Conservation (phyloP, 192 early-diverging fungal genomes). For the Pilobolus umbonatus region DNA sequence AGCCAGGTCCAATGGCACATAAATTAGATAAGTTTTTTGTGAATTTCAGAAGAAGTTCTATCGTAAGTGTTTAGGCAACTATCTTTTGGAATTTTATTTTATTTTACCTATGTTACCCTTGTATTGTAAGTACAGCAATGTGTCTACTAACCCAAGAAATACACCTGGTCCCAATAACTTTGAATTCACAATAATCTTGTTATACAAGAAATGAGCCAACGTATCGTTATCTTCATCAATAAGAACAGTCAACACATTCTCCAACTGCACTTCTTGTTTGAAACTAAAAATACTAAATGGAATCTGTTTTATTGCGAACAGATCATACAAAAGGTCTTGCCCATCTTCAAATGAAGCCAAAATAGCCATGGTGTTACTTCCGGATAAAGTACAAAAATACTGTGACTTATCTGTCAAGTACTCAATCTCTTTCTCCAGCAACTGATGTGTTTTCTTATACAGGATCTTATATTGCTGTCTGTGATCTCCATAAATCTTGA, state of each 20-base stretch:
- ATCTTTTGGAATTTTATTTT: too few species aligned
- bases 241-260: constrained; percentile 1
- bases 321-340: background rate
- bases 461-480: background rate
- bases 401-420: background rate
- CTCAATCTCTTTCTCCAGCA: background rate
- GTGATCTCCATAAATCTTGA: background rate
- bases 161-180: background rate
- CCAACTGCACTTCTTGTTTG: background rate
- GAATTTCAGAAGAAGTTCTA: too few species aligned
- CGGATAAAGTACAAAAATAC: background rate
- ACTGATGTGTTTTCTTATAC: background rate
- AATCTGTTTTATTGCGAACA: background rate
- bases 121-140: background rate
- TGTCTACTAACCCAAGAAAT: background rate
- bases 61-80: too few species aligned
- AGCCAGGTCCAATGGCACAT: too few species aligned
- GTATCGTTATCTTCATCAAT: background rate
- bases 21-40: too few species aligned
- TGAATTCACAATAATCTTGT: background rate
- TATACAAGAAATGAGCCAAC: background rate
- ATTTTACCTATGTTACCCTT: constrained; percentile 7
- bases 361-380: constrained; percentile 5
- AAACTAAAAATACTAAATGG: constrained; percentile 9
- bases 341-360: constrained; percentile 1